A percentile compares a stretch with the other conserved stretches of the same genome.
These are phyloP conservation scores for Cadophora luteo-olivacea DNA, from an alignment of 2,329 filamentous ascomycete species.

Conservation along the genomic window DNA sequence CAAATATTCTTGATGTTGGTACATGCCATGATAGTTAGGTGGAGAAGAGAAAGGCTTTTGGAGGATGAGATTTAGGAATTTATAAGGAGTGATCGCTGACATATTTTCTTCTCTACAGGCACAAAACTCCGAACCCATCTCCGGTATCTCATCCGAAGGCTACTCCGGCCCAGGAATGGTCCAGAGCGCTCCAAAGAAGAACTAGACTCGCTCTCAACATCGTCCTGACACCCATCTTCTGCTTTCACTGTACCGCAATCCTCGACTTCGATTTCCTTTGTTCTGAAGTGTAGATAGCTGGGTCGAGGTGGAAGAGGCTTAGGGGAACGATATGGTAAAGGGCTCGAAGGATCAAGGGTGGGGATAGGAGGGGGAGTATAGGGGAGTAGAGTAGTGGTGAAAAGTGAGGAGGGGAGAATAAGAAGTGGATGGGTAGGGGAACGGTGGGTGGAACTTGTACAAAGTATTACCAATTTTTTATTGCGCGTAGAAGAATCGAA, in stretches of 20 bases:
- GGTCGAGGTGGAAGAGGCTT: not conserved
- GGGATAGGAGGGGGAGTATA: not conserved
- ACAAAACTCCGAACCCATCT: conserved; percentile 87
- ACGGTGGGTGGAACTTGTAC: conserved; percentile 13
- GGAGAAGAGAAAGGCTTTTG: too few relatives aligned
- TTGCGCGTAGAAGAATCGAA: conserved; percentile 10
- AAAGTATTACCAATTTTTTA: conserved; percentile 13
- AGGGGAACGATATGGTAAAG: not conserved
- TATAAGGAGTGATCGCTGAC: conserved; percentile 25
- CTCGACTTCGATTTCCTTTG: conserved; percentile 11
- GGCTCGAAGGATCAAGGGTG: not conserved
- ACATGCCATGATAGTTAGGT: not conserved
- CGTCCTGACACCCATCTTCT: not conserved
- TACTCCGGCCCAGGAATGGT: conserved; percentile 82
- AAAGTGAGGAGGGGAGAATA: not conserved
- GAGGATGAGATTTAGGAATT: not conserved
- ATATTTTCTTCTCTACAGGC: conserved; percentile 54
- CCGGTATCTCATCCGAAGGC: conserved; percentile 79
- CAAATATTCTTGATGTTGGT: not conserved
- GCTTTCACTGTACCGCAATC: not conserved
- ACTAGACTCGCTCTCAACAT: conserved; percentile 28
- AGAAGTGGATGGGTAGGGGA: not conserved
- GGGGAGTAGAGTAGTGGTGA: not conserved
- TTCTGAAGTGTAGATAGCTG: not conserved
- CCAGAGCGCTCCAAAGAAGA: conserved; percentile 56